Evolutionary conservation across 1,284 basidiomycete species (phyloP).

Genomic region (Cryptococcus sp.): DNA sequence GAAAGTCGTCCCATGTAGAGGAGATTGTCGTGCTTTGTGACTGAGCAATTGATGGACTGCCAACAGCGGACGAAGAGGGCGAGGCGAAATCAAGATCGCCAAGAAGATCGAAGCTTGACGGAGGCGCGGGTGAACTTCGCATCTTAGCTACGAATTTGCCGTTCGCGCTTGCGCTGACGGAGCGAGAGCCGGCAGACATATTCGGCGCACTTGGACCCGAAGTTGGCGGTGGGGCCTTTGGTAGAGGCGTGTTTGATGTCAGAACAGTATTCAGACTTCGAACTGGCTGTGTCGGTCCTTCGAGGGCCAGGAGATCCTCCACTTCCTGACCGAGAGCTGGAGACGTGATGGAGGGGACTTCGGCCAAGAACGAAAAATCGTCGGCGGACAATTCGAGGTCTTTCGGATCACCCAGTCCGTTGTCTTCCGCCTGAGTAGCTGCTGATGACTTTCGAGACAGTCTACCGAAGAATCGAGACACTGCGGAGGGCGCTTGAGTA

Average conservation of each 20-base stretch:
- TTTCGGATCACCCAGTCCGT: slow-evolving; percentile 26
- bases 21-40: slow-evolving; percentile 3
- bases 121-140: slow-evolving; percentile 10
- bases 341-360: slow-evolving; percentile 47
- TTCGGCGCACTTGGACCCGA: slow-evolving; percentile 2
- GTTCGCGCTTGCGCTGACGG: slow-evolving; percentile 6
- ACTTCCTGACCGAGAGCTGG: slow-evolving; percentile 27
- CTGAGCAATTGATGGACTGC: slow-evolving; percentile 1
- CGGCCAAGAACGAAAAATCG: slow-evolving; percentile 51
- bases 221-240: slow-evolving; percentile 36
- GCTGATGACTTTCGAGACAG: slow-evolving; percentile 29
- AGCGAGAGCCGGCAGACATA: slow-evolving; percentile 3
- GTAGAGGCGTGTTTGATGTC: slow-evolving; percentile 27
- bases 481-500: slow-evolving; percentile 38
- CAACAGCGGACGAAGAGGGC: not conserved
- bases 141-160: slow-evolving; percentile 33
- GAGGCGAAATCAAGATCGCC: slow-evolving; percentile 40
- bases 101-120: slow-evolving; percentile 41
- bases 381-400: slow-evolving; percentile 49
- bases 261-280: slow-evolving; percentile 40
- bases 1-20: slow-evolving; percentile 36
- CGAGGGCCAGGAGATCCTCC: slow-evolving; percentile 43
- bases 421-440: slow-evolving; percentile 4
- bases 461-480: slow-evolving; percentile 51
- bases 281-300: slow-evolving; percentile 29